Evolutionary conservation across 306 rosid genomes (phyloP), one percentile per base, ranked within the genome.

Genomic region (Sicyos edulis): DNA sequence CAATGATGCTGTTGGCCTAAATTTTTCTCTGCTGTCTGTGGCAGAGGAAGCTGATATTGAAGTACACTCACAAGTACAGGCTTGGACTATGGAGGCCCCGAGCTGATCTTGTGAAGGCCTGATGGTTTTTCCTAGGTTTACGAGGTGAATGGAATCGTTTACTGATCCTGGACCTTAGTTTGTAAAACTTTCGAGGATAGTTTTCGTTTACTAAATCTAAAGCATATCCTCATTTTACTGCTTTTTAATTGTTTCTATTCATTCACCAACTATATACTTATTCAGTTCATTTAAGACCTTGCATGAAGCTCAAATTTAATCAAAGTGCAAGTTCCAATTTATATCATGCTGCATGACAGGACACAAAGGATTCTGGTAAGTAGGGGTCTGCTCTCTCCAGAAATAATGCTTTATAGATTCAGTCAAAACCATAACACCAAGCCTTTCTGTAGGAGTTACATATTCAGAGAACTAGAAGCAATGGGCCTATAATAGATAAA

Each of bases 81-180:
- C 82, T 89, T 52, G 96, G 97, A 81, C 83, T 89, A 10, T 92
- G 96, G 96, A 88, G 89, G 81, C 97, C 96, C 50, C 87, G 78
- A 50, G 89, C 86, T 29, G 82, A 75, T 52, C 79, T 76, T 16
- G 10, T 86, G 61, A 88, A 86, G 71, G 58, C 86, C n/a, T 87
- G 82, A 84, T 71, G 17, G 56, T 45, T 16, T 44, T 68, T 26
- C 14, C 47, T 42, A 5, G 67, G 10, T 26, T 26, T 15, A 32
- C 7, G 11, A 61, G 47, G 44, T 61, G 45, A 61, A 29, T 32
- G 20, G 45, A 61, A 32, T 61, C n/a, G 6, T 32, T 29, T 26
- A 47, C 47, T 42, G 47, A 42, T 42, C 67, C 40, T 13, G 47
- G 67, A 61, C 67, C 16, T 49, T n/a, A 49, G 42, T 68, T 68